Evolutionary conservation across 306 rosid genomes (phyloP).

Genomic region (Rosa persica): DNA sequence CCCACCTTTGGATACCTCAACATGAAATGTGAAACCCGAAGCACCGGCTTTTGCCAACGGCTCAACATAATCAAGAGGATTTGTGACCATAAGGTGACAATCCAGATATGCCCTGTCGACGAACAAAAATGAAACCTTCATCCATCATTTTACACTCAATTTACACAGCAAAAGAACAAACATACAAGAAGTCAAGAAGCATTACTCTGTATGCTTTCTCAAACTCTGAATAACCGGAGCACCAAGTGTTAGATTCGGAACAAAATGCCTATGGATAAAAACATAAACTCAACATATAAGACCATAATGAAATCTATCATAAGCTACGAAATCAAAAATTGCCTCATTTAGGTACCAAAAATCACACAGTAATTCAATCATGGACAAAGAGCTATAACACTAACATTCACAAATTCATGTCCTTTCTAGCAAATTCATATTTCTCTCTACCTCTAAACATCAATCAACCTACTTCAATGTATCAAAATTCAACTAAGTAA

Average conservation of each 20-base stretch:
- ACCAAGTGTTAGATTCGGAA: constrained; percentile 90
- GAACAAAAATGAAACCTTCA: constrained; percentile 10
- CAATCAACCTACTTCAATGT: neutral
- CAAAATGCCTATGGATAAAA: constrained; percentile 66
- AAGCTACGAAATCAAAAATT: constrained; percentile 13
- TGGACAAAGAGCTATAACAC: neutral
- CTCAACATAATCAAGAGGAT: constrained; percentile 88
- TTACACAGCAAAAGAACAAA: neutral
- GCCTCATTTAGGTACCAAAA: neutral
- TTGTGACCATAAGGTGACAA: constrained; percentile 96
- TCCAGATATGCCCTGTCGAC: constrained; percentile 83
- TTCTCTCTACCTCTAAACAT: neutral
- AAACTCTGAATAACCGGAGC: constrained; percentile 92
- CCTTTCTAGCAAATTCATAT: neutral
- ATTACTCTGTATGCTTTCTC: constrained; percentile 89
- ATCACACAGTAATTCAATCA: neutral
- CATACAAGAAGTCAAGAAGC: constrained; percentile 7
- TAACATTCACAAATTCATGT: neutral
- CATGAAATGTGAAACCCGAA: constrained; percentile 93
- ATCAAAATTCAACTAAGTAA: neutral
- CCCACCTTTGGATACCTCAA: constrained; percentile 80
- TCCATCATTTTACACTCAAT: constrained; percentile 8
- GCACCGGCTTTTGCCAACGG: constrained; percentile 90
- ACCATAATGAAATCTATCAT: constrained; percentile 13
- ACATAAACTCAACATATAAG: constrained; percentile 5